Evolutionary conservation across 75 land plant genomes (phyloP), one percentile per base, ranked within the genome.

Genomic region (Picea sitchensis): DNA sequence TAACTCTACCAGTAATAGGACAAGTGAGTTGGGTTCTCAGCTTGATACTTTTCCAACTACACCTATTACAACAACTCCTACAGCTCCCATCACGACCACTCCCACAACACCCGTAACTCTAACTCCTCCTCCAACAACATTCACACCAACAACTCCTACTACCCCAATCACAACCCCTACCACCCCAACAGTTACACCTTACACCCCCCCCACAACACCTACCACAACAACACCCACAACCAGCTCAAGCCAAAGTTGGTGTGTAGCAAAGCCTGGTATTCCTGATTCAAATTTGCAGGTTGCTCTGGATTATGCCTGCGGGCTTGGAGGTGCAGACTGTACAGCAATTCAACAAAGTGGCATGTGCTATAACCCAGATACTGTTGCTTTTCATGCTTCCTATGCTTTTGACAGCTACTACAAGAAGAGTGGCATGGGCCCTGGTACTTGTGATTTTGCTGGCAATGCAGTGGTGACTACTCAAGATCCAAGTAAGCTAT

Each of bases 241-340:
- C 76, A 18, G 12, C 76, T 36, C 23, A 30, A 36, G 58, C n/a
- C 4, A 11, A 54, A 74, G 14, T 56, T 56, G 59, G 76, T 95
- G 98, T 78, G 91, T 95, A 58, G 95, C 98, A 11, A 89, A 89
- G 86, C 79, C 95, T 82, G 86, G 86, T 79, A 90, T 90, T 38
- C 80, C 83, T 54, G 87, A 91, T 74, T 60, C 79, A 14, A 75
- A 80, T 4, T 83, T 91, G 73, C 87, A 92, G 80, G 59, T 60
- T n/a, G 98, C 90, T 15, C 65, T 95, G 80, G 89, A 95, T 78
- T 95, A 91, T 91, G 96, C 96, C 0, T 91, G 96, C 65, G 92
- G 92, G 2, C 88, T 83, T 61, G 98, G 98, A 21, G 90, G 87
- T 13, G 90, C 91, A 30, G 86, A 95, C 78, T 95, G 96, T 82